phyloP scores from a whole-genome alignment of 139 green algal genomes.

The Monoraphidium neglectum region DNA sequence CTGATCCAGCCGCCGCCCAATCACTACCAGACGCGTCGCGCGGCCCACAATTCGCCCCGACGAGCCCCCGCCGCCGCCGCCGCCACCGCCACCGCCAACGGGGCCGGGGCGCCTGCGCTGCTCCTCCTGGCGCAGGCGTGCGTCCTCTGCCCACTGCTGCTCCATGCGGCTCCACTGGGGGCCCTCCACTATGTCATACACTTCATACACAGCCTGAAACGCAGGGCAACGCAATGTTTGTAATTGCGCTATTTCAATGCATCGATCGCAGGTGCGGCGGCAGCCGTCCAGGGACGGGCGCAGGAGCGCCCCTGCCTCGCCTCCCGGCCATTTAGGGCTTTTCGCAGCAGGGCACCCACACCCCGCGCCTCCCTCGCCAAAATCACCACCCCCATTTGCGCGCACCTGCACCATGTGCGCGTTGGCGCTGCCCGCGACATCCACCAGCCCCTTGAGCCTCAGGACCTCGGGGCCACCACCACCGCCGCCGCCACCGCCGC shows the following conservation, averaged over 20 bases:
- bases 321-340: not conserved
- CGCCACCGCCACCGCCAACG: not conserved
- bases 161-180: constrained; percentile 43
- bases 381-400: not conserved
- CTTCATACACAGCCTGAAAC: constrained; percentile 74
- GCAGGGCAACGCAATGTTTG: not conserved
- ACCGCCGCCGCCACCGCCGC: constrained; percentile 30
- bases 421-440: constrained; percentile 41
- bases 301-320: not conserved
- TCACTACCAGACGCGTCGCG: constrained; percentile 55
- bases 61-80: not conserved
- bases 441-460: constrained; percentile 80
- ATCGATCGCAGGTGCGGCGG: not conserved
- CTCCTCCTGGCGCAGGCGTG: not conserved
- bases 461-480: constrained; percentile 57
- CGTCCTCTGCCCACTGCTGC: constrained; percentile 19
- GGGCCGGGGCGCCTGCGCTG: not conserved
- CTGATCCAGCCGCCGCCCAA: constrained; percentile 59
- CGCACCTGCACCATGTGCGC: constrained; percentile 62
- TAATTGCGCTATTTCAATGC: not conserved
- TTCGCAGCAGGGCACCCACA: not conserved
- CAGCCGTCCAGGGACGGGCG: not conserved
- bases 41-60: not conserved
- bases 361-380: not conserved
- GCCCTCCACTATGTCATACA: constrained; percentile 78